Evolutionary conservation across 2,329 filamentous ascomycete genomes (phyloP).

Genomic region (Calonectria hawksworthii): DNA sequence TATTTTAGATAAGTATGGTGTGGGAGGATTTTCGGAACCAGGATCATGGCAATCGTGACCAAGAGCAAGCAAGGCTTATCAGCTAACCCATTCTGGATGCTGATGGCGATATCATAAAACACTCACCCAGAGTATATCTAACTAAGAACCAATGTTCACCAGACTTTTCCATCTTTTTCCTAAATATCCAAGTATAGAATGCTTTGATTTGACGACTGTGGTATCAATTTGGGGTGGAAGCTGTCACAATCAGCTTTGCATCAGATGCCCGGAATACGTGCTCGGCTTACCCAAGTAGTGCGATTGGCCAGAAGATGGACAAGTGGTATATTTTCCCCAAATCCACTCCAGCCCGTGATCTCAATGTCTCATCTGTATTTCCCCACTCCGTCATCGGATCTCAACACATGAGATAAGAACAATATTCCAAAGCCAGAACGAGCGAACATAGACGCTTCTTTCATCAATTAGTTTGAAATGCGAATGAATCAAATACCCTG

Average conservation of each 20-base stretch:
- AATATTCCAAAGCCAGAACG: background rate
- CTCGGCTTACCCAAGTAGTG: background rate
- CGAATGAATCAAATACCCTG: constrained; percentile 23
- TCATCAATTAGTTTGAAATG: background rate
- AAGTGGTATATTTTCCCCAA: background rate
- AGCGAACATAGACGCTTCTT: background rate
- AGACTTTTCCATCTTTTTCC: no score
- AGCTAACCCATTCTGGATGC: no score
- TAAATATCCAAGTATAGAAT: no score
- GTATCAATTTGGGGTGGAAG: background rate
- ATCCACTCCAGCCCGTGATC: background rate
- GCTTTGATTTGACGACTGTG: no score
- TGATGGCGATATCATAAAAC: no score
- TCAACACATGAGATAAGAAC: no score
- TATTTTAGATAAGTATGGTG: no score
- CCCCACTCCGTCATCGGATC: background rate
- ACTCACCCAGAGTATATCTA: no score
- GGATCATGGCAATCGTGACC: no score
- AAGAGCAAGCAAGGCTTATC: no score
- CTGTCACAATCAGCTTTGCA: background rate
- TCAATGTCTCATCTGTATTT: background rate
- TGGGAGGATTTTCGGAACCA: no score
- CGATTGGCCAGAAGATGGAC: background rate
- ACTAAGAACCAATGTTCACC: no score
- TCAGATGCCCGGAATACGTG: background rate